phyloP scores from a whole-genome alignment of 2,329 filamentous ascomycete genomes.

The Colletotrichum musicola region DNA sequence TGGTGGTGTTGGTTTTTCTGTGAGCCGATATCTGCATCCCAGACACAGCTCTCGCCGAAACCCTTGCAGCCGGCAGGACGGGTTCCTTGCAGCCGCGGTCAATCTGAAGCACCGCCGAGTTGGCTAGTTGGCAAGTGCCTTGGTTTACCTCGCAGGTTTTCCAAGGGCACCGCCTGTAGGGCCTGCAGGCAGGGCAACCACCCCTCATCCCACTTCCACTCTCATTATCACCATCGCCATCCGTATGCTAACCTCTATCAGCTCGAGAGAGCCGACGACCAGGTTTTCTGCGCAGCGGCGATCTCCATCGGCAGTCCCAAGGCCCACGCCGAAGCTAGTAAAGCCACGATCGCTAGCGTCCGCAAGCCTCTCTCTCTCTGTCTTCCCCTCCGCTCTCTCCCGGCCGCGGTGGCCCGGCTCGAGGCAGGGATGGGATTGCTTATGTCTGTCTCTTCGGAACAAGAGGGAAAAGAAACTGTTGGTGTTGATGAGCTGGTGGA shows the following conservation, averaged over 20 bases:
- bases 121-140: conserved; percentile 6
- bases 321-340: conserved; percentile 27
- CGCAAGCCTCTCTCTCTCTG: conserved; percentile 18
- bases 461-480: conserved; percentile 22
- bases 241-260: conserved; percentile 7
- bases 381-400: not conserved
- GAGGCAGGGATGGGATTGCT: conserved; percentile 35
- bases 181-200: not conserved
- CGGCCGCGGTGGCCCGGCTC: not conserved
- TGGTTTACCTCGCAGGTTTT: conserved; percentile 2
- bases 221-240: not conserved
- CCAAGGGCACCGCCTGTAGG: not conserved
- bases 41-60: conserved; percentile 22
- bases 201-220: not conserved
- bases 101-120: conserved; percentile 28
- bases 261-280: conserved; percentile 1
- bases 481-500: not conserved
- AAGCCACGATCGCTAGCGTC: conserved; percentile 38
- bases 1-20: conserved; percentile 2
- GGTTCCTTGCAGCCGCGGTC: conserved; percentile 33
- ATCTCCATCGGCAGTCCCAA: conserved; percentile 6
- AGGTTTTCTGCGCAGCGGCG: conserved; percentile 26
- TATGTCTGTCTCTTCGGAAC: conserved; percentile 30
- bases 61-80: conserved; percentile 32
- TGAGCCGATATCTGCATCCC: conserved; percentile 31